Evolutionary conservation across 2,329 filamentous ascomycete genomes (phyloP).

Genomic region (Thyridium curvatum): DNA sequence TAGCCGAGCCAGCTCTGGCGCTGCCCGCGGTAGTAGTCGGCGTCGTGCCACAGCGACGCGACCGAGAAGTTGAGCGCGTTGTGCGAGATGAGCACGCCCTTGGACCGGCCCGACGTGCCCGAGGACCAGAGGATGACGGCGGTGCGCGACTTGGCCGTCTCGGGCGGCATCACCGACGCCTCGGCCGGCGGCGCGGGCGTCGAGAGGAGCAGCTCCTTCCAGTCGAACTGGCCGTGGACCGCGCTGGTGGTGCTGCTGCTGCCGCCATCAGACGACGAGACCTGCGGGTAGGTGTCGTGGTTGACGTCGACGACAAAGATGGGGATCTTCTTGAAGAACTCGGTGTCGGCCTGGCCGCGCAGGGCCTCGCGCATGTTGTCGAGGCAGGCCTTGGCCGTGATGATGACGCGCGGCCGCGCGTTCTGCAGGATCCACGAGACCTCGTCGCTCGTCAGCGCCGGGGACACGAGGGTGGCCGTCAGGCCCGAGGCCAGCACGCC

Average conservation of each 20-base stretch:
- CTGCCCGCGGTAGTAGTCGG: constrained; percentile 24
- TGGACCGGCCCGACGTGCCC: constrained; percentile 75
- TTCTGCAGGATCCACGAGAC: constrained; percentile 34
- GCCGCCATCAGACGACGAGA: too few relatives aligned
- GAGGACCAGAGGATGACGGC: constrained; percentile 74
- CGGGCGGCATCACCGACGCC: constrained; percentile 51
- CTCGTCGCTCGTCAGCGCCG: constrained; percentile 30
- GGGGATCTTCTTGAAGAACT: constrained; percentile 40
- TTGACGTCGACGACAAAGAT: constrained; percentile 47
- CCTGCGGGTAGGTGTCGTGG: constrained; percentile 23
- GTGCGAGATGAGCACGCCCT: constrained; percentile 80
- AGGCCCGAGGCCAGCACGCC: constrained; percentile 31
- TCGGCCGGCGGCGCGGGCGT: constrained; percentile 39
- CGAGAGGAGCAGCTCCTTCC: constrained; percentile 52
- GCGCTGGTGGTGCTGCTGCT: too few relatives aligned
- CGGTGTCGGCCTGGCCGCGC: constrained; percentile 21
- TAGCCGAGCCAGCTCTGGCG: constrained; percentile 52
- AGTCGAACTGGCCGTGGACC: constrained; percentile 35
- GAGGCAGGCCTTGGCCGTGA: constrained; percentile 25
- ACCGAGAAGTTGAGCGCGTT: constrained; percentile 60
- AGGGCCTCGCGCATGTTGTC: constrained; percentile 26
- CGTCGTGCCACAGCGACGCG: constrained; percentile 37
- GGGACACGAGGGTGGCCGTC: constrained; percentile 31
- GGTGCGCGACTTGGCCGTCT: constrained; percentile 40
- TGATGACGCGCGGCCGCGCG: constrained; percentile 27